Evolutionary conservation across 2,329 filamentous ascomycete genomes (phyloP).

Genomic region (Neospermospora avenae): DNA sequence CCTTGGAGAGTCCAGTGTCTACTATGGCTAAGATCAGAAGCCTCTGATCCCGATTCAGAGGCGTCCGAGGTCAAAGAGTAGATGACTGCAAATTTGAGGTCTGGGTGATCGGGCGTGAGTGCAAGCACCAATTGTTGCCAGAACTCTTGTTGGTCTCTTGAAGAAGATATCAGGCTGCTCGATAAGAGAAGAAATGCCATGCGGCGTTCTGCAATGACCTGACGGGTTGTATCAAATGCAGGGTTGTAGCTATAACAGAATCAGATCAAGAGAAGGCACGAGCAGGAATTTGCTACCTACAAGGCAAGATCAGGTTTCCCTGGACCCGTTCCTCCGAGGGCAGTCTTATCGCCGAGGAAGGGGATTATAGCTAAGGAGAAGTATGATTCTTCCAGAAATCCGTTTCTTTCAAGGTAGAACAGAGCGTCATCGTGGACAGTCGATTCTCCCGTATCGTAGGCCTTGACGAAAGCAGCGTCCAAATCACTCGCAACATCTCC

Average conservation of each 20-base stretch:
- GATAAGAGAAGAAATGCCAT: slow-evolving; percentile 40
- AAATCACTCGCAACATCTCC: slow-evolving; percentile 37
- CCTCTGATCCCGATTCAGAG: slow-evolving; percentile 24
- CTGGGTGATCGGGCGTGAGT: slow-evolving; percentile 29
- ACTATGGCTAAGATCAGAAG: slow-evolving; percentile 17
- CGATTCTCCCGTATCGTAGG: slow-evolving; percentile 29
- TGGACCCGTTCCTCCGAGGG: no score
- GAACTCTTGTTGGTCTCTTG: slow-evolving; percentile 36
- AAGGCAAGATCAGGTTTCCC: slow-evolving; percentile 17
- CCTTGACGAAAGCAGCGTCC: slow-evolving; percentile 30
- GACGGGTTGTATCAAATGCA: slow-evolving; percentile 21
- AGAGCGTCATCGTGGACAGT: slow-evolving; percentile 28
- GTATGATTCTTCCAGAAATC: slow-evolving; percentile 40
- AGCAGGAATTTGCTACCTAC: slow-evolving; percentile 14
- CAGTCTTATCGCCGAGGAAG: slow-evolving; percentile 12
- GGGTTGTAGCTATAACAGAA: slow-evolving; percentile 22
- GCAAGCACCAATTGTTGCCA: slow-evolving; percentile 32
- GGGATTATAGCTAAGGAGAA: slow-evolving; percentile 27
- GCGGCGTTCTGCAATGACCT: slow-evolving; percentile 32
- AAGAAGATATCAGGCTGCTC: slow-evolving; percentile 33
- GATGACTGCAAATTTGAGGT: slow-evolving; percentile 35
- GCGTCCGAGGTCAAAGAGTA: slow-evolving; percentile 34
- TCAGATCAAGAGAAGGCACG: background rate
- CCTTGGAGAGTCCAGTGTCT: slow-evolving; percentile 27
- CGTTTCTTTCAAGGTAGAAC: slow-evolving; percentile 36